Base-by-base conservation (phyloP, 768 basidiomycete genomes). In the Trametes maxima region DNA sequence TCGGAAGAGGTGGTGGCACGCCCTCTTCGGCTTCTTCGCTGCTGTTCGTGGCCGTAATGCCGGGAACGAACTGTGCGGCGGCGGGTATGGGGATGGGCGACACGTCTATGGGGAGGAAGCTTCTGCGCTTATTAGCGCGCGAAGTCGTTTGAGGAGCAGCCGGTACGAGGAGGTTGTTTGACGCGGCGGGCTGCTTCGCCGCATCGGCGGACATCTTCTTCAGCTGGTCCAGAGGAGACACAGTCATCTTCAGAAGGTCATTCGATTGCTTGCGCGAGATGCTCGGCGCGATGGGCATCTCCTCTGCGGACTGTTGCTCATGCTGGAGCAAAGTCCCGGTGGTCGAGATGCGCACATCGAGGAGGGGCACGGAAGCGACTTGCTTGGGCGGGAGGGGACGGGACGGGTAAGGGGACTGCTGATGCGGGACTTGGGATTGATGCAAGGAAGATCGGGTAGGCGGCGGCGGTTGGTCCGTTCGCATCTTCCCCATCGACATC, bases 401-500 rank as follows among this genome's bases (percentile, higher is more conserved):
- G 52, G 69, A 25, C 40, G 63, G 33, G 39, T 49, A n/a, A 21
- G 48, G 48, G 17, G 56, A 25, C 19, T 55, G 57, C 65, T 66
- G 74, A 62, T 47, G 72, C 65, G 60, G 48, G 63, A 43, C 54
- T 69, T 73, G 66, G 66, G 57, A 59, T 11, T 59, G 54, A 37
- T 73, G 67, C 75, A 75, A 42, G 74, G 76, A 65, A 11, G 77
- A 72, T 28, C 81, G 76, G 6, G 80, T 10, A 68, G 46, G 56
- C 6, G 45, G 48, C 3, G 60, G 28, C 2, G 86, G 80, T 16
- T 81, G 74, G 48, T 92, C 91, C n/a, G 77, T 65, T 68, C 85
- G 86, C 78, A 96, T 89, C 74, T 90, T 93, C 14, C 94, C 89
- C 93, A 95, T 96, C 6, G 94, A 96, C 94, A 98, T 97, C 78